Base-by-base conservation (phyloP, 305 asterid species). In the Fraxinus xanthoxyloides region DNA sequence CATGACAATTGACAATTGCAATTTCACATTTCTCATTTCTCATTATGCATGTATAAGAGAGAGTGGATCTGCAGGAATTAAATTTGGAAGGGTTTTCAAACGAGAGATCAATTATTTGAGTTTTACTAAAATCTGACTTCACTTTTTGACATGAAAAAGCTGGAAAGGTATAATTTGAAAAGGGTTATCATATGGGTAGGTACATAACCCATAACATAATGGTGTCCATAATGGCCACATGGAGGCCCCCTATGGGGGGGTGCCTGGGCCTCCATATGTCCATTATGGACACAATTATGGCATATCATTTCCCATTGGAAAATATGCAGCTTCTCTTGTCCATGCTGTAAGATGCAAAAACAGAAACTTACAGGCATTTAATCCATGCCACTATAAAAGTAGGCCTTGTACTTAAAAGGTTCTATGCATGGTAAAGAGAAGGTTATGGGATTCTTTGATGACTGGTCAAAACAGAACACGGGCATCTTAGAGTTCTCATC, bases 311-410 rank as follows among this genome's bases (percentile, higher is more conserved):
- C n/a, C n/a, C n/a, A n/a, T n/a, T n/a, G n/a, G n/a, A n/a, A 80
- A 72, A 51, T 28, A 59, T 80, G 83, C 63, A 73, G 28, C 26
- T 72, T 51, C 56, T 46, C 81, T 48, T 30, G 8, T 21, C 30
- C 19, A 17, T 76, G 51, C 48, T 26, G 13, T 76, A 59, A 46
- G 46, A 43, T 43, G 21, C 6, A 19, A 65, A 3, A 54, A n/a
- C 72, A 46, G 69, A 70, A 75, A 32, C 17, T 28, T 7, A 2
- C 24, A 32, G 26, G n/a, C 23, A 30, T 78, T 67, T 59, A 36
- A 54, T 78, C 73, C 9, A 75, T 36, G 81, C 83, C n/a, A 77
- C 32, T 21, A n/a, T 15, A 77, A 48, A 69, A 77, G 10, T 2
- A 0, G 73, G 67, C 28, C 67, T 56, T 7, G 21, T 17, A 48